Evolutionary conservation across 1,284 basidiomycete genomes (phyloP).

Genomic region (Puccinia horiana): DNA sequence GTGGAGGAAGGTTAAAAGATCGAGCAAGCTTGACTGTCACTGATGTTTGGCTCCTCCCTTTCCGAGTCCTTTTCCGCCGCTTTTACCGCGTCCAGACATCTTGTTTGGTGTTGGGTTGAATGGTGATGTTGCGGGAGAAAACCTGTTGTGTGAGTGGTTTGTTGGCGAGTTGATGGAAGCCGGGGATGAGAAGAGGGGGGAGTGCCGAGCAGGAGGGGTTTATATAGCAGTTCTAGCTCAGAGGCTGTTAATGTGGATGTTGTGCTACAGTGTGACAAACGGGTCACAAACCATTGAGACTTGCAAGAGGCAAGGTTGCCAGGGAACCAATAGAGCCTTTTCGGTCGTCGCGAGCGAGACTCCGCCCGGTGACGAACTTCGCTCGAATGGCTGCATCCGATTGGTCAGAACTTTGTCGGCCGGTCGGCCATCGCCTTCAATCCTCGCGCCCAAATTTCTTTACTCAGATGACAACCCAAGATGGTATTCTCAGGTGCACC

Average conservation of each 20-base stretch:
- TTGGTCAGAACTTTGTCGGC: not conserved
- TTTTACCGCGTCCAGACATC: constrained; percentile 79
- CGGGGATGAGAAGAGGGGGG: not conserved
- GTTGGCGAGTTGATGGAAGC: not conserved
- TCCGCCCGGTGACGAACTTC: not conserved
- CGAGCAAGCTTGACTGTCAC: too few relatives aligned
- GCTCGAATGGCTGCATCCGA: not conserved
- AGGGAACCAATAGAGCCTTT: too few relatives aligned
- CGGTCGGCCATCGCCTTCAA: not conserved
- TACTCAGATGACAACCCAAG: too few relatives aligned
- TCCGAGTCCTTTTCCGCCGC: too few relatives aligned
- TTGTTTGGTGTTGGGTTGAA: constrained; percentile 1
- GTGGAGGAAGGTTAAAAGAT: too few relatives aligned
- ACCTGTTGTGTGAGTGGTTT: too few relatives aligned
- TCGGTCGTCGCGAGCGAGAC: not conserved
- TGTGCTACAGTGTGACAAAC: too few relatives aligned
- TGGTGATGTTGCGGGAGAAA: too few relatives aligned
- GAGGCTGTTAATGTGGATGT: too few relatives aligned
- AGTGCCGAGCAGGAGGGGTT: not conserved
- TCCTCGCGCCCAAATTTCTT: not conserved
- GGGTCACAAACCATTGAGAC: too few relatives aligned
- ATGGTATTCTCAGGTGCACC: too few relatives aligned
- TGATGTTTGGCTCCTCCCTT: constrained; percentile 65
- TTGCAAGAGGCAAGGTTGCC: too few relatives aligned
- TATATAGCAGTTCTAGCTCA: not conserved